A percentile compares a stretch with the other conserved stretches of the same genome.
These are phyloP conservation scores for Chenopodium quinoa DNA, from an alignment of 148 eudicot species.

Conservation along the genomic window DNA sequence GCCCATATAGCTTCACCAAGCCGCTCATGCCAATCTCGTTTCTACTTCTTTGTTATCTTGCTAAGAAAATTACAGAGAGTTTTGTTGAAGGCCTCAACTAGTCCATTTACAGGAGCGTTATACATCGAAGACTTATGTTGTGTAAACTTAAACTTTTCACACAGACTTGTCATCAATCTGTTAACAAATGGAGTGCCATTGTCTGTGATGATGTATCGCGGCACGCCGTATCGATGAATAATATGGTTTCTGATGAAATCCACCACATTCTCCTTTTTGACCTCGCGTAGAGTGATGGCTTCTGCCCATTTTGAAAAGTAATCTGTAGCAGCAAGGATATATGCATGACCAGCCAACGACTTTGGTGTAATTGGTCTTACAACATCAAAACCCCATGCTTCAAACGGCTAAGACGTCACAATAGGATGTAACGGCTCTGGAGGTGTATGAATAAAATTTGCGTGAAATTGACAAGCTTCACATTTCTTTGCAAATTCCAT, in stretches of 20 bases:
- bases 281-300: background rate
- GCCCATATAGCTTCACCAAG: constrained; percentile 1
- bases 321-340: background rate
- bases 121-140: background rate
- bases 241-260: background rate
- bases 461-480: background rate
- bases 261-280: background rate
- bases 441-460: background rate
- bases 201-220: background rate
- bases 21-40: background rate
- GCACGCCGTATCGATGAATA: too few species aligned
- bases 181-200: background rate
- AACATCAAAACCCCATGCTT: background rate
- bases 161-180: background rate
- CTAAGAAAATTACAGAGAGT: too few species aligned
- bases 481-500: constrained; percentile 4
- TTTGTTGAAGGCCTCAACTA: background rate
- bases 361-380: background rate
- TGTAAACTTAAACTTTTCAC: constrained; percentile 1
- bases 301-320: constrained; percentile 1
- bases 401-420: background rate
- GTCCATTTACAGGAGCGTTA: background rate
- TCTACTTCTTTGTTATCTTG: background rate
- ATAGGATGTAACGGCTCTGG: background rate
- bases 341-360: background rate